Evolutionary conservation across 1,139 yeast genomes (phyloP), one percentile per base, ranked within the genome.

Genomic region (Zygosaccharomyces sapae): DNA sequence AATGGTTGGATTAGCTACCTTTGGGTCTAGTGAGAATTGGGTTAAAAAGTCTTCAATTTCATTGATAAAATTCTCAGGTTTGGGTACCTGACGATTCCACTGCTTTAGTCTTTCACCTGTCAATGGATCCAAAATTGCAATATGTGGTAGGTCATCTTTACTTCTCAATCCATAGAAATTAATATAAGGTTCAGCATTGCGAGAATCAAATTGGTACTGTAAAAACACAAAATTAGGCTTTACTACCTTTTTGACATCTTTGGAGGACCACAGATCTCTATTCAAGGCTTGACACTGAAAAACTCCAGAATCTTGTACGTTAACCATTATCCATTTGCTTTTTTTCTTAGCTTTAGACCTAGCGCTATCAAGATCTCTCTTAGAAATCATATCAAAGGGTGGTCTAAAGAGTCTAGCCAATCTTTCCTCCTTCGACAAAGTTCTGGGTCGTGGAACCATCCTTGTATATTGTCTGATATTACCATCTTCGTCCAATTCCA

Each of bases 51-150:
- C 74, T 27, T 76, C 73, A 1, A 81, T 77, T 41, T 82, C 84
- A 37, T 75, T 74, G 16, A 83, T 63, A 80, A 92, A 90, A 10
- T 68, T 72, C 7, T 68, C 67, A 0, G 76, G 72, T 33, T 70
- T 69, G 0, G 94, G 95, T 1, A 81, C 82, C 10, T 80, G 80
- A 5, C 56, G 50, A 42, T 76, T 76, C 96, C 97, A 90, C 50
- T 73, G 74, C 55, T 77, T 76, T 47, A 88, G 77, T 51, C 95
- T 74, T 67, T 92, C 98, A 10, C 97, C 97, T 0, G 98, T 92
- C 63, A 90, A 79, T 1, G 98, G 97, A 63, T 94, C 99, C 47
- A 94, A 66, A 37, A 94, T 86, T 2, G 97, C 88, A 37, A 94
- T 81, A 63, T 92, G 97, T 1, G 99, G 99, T 61, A 72, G 84